A percentile compares a stretch with the other conserved stretches of the same genome.
Evolutionary conservation across 768 basidiomycete species (phyloP).

Genomic region (Mrakia blollopis): DNA sequence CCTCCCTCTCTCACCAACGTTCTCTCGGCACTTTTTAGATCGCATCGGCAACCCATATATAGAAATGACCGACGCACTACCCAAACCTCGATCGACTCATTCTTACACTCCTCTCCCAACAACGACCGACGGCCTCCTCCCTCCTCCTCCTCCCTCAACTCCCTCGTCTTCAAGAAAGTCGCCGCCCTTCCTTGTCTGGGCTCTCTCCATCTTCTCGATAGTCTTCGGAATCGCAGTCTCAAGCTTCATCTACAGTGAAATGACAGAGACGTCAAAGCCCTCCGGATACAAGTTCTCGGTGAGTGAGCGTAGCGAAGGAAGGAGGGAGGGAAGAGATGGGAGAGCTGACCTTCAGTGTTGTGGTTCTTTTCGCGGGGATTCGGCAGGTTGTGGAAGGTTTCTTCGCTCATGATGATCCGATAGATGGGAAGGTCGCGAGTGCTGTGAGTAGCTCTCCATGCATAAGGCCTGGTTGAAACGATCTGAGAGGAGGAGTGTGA

Average conservation of each 20-base stretch:
- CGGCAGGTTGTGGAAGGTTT: constrained; percentile 15
- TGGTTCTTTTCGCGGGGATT: neutral
- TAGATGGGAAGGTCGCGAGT: neutral
- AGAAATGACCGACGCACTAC: too few species aligned
- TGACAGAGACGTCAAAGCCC: neutral
- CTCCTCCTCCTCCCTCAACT: neutral
- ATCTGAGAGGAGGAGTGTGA: neutral
- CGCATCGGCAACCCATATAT: too few species aligned
- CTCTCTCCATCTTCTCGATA: neutral
- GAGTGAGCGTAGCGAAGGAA: neutral
- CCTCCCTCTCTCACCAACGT: neutral
- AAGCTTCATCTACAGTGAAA: neutral
- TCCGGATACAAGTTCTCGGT: neutral
- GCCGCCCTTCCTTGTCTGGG: too few species aligned
- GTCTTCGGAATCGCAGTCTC: neutral
- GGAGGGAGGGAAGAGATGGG: neutral
- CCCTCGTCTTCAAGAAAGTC: neutral
- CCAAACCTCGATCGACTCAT: neutral
- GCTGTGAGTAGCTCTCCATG: neutral
- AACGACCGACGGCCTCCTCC: neutral
- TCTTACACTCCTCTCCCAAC: neutral
- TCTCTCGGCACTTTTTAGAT: neutral
- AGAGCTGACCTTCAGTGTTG: neutral
- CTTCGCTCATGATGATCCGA: constrained; percentile 10
- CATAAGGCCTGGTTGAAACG: neutral